Conservation (phyloP, 2,329 filamentous ascomycete species). For the Leptosphaerulina australis region DNA sequence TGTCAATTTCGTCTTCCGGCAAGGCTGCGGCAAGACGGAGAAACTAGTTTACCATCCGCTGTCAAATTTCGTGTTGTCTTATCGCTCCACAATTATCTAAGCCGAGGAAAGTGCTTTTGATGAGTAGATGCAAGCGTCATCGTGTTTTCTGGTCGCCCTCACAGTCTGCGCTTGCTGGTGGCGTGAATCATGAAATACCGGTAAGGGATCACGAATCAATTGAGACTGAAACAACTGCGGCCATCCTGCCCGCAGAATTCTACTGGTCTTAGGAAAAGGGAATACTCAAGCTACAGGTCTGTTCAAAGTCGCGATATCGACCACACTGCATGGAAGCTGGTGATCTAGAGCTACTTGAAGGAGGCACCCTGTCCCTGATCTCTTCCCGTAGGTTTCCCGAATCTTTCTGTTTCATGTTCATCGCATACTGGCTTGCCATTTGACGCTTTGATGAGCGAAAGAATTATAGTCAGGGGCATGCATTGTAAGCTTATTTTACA, state of each 20-base stretch:
- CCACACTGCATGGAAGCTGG: neutral
- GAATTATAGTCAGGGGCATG: constrained; percentile 9
- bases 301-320: neutral
- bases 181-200: neutral
- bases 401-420: constrained; percentile 14
- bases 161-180: constrained; percentile 2
- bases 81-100: constrained; percentile 9
- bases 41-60: constrained; percentile 13
- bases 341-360: neutral
- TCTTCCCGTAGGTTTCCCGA: constrained; percentile 4
- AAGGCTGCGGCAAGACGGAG: constrained; percentile 18
- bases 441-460: constrained; percentile 3
- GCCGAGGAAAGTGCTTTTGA: constrained; percentile 3
- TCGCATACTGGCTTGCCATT: constrained; percentile 2
- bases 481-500: constrained; percentile 16
- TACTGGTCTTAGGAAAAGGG: neutral
- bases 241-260: neutral
- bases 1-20: constrained; percentile 17
- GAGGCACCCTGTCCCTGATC: constrained; percentile 5
- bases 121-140: constrained; percentile 8
- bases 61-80: constrained; percentile 11
- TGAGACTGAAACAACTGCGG: neutral
- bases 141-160: constrained; percentile 12
- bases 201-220: neutral
- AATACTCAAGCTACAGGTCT: neutral